Evolutionary conservation across 108 stramenopile genomes (phyloP).

Genomic region (Conticribra guillardii): DNA sequence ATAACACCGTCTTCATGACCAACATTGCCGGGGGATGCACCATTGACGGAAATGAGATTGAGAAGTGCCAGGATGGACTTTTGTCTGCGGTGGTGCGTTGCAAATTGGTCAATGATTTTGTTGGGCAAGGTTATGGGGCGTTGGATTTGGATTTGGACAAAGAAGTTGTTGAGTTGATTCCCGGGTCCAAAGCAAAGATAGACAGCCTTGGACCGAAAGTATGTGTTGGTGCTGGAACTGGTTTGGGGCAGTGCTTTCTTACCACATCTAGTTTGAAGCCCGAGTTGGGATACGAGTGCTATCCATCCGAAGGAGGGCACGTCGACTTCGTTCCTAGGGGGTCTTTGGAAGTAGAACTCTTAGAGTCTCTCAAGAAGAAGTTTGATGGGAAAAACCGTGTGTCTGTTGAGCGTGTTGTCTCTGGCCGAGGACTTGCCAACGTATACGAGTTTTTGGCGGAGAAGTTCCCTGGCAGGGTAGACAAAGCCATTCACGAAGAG

Average conservation of each 20-base stretch:
- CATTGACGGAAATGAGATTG: slow-evolving; percentile 77
- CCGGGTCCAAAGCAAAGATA: slow-evolving; percentile 56
- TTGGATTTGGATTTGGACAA: slow-evolving; percentile 77
- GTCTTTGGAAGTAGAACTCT: slow-evolving; percentile 76
- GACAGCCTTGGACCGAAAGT: slow-evolving; percentile 81
- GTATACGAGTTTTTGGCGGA: slow-evolving; percentile 94
- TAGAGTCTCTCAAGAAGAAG: slow-evolving; percentile 69
- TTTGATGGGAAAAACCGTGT: slow-evolving; percentile 72
- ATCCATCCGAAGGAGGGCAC: slow-evolving; percentile 97
- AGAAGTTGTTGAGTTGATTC: slow-evolving; percentile 65
- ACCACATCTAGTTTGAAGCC: slow-evolving; percentile 58
- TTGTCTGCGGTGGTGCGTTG: slow-evolving; percentile 56
- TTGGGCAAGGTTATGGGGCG: slow-evolving; percentile 95
- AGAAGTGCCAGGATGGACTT: slow-evolving; percentile 35
- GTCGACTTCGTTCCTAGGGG: slow-evolving; percentile 91
- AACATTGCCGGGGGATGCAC: slow-evolving; percentile 68
- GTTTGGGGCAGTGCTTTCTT: slow-evolving; percentile 93
- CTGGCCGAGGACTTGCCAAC: slow-evolving; percentile 93
- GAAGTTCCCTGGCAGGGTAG: slow-evolving; percentile 78
- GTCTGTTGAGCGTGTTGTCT: slow-evolving; percentile 95
- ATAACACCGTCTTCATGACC: slow-evolving; percentile 80
- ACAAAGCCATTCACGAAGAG: slow-evolving; percentile 66
- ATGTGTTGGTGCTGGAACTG: slow-evolving; percentile 97
- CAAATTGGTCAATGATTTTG: slow-evolving; percentile 95
- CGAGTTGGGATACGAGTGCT: slow-evolving; percentile 81